Evolutionary conservation across 768 basidiomycete genomes (phyloP).

Genomic region (Leccinellum rugosiceps): DNA sequence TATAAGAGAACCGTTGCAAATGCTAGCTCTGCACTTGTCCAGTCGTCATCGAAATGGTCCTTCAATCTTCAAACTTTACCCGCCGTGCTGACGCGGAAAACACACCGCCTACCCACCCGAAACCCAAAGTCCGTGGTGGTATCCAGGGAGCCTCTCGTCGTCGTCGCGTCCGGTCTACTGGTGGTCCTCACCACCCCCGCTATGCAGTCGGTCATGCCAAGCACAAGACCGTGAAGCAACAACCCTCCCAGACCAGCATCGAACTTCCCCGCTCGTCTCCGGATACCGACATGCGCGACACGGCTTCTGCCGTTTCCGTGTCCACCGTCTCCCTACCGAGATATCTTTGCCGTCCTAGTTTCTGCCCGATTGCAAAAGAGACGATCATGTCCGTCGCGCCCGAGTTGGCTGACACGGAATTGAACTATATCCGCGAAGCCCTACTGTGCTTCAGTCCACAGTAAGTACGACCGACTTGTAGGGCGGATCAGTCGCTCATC

Average conservation of each 20-base stretch:
- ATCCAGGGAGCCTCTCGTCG: constrained; percentile 36
- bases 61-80: constrained; percentile 18
- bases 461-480: constrained; percentile 8
- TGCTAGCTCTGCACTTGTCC: background rate
- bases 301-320: constrained; percentile 6
- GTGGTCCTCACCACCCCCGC: constrained; percentile 29
- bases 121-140: constrained; percentile 24
- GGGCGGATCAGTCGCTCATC: constrained; percentile 5
- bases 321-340: constrained; percentile 20
- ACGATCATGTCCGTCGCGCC: constrained; percentile 23
- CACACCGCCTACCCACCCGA: constrained; percentile 25
- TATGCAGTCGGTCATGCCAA: constrained; percentile 40
- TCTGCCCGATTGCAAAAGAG: constrained; percentile 10
- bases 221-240: constrained; percentile 24
- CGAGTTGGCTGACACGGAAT: constrained; percentile 22
- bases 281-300: constrained; percentile 4
- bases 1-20: constrained; percentile 24
- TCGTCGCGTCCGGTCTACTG: constrained; percentile 36
- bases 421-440: constrained; percentile 27
- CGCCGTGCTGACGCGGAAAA: constrained; percentile 33
- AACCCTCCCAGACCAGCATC: constrained; percentile 27
- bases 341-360: constrained; percentile 21
- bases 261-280: constrained; percentile 22
- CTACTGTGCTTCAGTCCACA: constrained; percentile 27
- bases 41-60: constrained; percentile 20